Conservation (phyloP, 139 green algal genomes). For the Chlamydomonas sphaeroides region DNA sequence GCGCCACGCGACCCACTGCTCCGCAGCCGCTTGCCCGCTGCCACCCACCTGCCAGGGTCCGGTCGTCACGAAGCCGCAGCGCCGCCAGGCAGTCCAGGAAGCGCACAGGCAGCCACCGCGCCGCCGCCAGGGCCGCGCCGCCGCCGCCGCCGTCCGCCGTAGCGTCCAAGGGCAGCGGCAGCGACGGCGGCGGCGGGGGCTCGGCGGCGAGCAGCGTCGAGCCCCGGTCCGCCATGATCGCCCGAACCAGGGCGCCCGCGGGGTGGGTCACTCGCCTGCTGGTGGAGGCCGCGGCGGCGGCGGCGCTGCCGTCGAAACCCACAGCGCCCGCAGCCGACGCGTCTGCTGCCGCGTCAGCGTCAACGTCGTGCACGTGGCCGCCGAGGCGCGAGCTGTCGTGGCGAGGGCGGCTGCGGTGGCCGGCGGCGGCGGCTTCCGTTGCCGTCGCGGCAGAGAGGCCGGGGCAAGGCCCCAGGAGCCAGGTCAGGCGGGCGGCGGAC, state of each 20-base stretch:
- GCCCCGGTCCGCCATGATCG: not conserved
- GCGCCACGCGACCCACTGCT: too few relatives aligned
- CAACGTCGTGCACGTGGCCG: too few relatives aligned
- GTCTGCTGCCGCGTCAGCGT: too few relatives aligned
- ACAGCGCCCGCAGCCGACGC: not conserved
- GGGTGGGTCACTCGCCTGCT: not conserved
- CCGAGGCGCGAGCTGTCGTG: not conserved
- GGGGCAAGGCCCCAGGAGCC: constrained; percentile 5
- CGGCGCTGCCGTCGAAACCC: not conserved
- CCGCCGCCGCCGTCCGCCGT: too few relatives aligned
- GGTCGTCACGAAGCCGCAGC: not conserved
- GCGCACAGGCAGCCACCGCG: too few relatives aligned
- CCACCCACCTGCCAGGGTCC: too few relatives aligned
- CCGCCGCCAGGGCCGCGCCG: too few relatives aligned
- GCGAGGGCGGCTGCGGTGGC: not conserved
- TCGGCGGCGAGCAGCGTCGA: not conserved
- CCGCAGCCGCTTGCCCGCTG: too few relatives aligned
- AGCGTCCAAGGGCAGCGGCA: not conserved
- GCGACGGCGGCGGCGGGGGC: not conserved
- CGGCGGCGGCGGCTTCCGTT: not conserved
- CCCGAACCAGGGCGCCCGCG: not conserved
- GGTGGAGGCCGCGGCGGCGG: not conserved
- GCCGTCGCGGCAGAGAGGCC: not conserved
- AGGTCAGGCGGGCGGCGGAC: not conserved
- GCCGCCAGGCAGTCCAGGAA: not conserved